These are phyloP conservation scores for Lactarius trivialis DNA, from an alignment of 768 basidiomycete genomes.

Conservation along the genomic window DNA sequence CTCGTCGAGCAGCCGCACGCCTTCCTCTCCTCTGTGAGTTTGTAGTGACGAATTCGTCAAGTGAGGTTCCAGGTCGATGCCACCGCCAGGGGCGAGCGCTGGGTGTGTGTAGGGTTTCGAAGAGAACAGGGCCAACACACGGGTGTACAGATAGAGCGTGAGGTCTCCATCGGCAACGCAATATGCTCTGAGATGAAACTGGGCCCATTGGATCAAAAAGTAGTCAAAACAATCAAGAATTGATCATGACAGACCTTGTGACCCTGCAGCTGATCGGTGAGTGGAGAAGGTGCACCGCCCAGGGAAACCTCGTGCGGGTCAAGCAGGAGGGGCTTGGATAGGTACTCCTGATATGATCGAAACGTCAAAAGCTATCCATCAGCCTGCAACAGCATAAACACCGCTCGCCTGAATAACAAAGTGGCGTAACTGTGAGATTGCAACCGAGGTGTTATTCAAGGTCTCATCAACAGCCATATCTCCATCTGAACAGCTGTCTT, in stretches of 20 bases:
- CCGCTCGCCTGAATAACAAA: slow-evolving; percentile 85
- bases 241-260: slow-evolving; percentile 47
- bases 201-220: neutral
- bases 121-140: slow-evolving; percentile 86
- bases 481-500: slow-evolving; percentile 46
- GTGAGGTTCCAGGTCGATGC: slow-evolving; percentile 60
- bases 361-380: neutral
- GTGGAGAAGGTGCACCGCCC: slow-evolving; percentile 24
- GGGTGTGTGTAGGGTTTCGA: slow-evolving; percentile 59
- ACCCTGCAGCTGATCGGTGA: slow-evolving; percentile 34
- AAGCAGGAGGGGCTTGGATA: slow-evolving; percentile 68
- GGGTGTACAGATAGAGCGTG: slow-evolving; percentile 72
- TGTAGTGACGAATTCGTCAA: slow-evolving; percentile 93
- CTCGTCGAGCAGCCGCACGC: slow-evolving; percentile 76
- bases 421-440: slow-evolving; percentile 84
- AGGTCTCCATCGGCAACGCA: slow-evolving; percentile 72
- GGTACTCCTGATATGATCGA: slow-evolving; percentile 63
- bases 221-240: neutral
- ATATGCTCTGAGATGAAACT: slow-evolving; percentile 96
- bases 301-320: slow-evolving; percentile 49
- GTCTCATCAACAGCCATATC: slow-evolving; percentile 23
- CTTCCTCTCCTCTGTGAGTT: slow-evolving; percentile 52
- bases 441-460: slow-evolving; percentile 46
- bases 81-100: slow-evolving; percentile 21
- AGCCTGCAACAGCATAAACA: neutral